phyloP scores from a whole-genome alignment of 1,284 basidiomycete genomes.

The Amylostereum areolatum region DNA sequence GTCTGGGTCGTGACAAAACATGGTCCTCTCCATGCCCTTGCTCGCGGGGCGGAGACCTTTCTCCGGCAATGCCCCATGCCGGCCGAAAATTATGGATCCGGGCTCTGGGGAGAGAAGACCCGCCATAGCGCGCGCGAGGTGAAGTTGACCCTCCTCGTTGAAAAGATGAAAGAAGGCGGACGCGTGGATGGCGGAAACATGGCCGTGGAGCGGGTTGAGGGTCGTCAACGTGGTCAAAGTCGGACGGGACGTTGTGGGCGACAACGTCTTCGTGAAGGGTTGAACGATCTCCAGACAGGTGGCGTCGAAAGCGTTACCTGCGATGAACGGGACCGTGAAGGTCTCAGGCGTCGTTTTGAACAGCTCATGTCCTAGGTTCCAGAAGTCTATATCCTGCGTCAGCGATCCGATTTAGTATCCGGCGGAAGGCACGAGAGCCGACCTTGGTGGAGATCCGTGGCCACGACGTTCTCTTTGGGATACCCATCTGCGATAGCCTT shows the following conservation, averaged over 20 bases:
- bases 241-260: constrained; percentile 17
- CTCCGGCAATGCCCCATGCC: constrained; percentile 11
- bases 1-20: constrained; percentile 19
- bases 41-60: not conserved
- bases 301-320: constrained; percentile 33
- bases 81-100: constrained; percentile 25
- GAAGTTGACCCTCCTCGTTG: constrained; percentile 27
- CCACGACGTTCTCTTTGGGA: constrained; percentile 1
- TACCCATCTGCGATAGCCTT: not conserved
- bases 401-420: not conserved
- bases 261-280: constrained; percentile 15
- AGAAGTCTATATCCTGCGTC: constrained; percentile 10
- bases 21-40: no score
- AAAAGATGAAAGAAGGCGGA: constrained; percentile 42
- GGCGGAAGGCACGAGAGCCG: not conserved
- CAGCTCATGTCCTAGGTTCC: constrained; percentile 18
- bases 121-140: constrained; percentile 29
- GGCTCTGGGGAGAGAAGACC: constrained; percentile 26
- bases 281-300: constrained; percentile 19
- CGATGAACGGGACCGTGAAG: constrained; percentile 34
- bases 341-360: constrained; percentile 21
- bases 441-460: not conserved
- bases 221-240: constrained; percentile 23
- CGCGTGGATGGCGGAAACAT: constrained; percentile 34
- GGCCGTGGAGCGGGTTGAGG: constrained; percentile 32